These are phyloP conservation scores for Chrysanthemum seticuspe DNA, from an alignment of 129 eudicot genomes.

Conservation along the genomic window DNA sequence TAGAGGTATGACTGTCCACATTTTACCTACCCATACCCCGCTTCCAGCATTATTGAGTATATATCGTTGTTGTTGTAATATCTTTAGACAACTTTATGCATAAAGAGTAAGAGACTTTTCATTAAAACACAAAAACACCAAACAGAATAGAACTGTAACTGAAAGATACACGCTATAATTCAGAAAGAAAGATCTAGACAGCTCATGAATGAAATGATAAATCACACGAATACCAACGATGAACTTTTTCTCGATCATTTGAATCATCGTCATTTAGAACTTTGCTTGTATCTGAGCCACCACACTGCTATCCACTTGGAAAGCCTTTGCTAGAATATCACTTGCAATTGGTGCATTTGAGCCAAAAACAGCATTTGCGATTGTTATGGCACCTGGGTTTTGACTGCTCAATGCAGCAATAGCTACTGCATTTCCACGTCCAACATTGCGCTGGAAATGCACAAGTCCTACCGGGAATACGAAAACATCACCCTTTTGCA, in stretches of 20 bases:
- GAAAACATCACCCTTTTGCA: constrained; percentile 48
- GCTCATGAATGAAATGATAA: constrained; percentile 1
- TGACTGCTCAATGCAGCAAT: constrained; percentile 48
- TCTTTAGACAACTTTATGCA: no score
- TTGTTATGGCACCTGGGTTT: constrained; percentile 46
- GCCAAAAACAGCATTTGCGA: constrained; percentile 41
- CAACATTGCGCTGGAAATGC: constrained; percentile 40
- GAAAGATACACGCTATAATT: neutral
- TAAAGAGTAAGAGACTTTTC: no score
- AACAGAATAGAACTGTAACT: no score
- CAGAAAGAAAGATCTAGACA: neutral
- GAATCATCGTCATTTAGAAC: constrained; percentile 23
- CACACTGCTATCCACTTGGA: constrained; percentile 35
- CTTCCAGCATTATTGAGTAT: no score
- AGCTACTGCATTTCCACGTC: constrained; percentile 28
- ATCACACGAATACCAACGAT: constrained; percentile 8
- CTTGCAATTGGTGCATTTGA: constrained; percentile 32
- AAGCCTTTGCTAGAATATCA: constrained; percentile 42
- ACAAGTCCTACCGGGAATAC: constrained; percentile 44
- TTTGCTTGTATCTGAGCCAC: constrained; percentile 31
- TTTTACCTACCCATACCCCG: no score
- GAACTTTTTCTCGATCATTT: no score
- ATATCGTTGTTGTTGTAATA: no score
- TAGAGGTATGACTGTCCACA: no score
- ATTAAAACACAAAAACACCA: no score